These are phyloP conservation scores for Pulveroboletus sp. DNA, from an alignment of 768 basidiomycete genomes.

Conservation along the genomic window DNA sequence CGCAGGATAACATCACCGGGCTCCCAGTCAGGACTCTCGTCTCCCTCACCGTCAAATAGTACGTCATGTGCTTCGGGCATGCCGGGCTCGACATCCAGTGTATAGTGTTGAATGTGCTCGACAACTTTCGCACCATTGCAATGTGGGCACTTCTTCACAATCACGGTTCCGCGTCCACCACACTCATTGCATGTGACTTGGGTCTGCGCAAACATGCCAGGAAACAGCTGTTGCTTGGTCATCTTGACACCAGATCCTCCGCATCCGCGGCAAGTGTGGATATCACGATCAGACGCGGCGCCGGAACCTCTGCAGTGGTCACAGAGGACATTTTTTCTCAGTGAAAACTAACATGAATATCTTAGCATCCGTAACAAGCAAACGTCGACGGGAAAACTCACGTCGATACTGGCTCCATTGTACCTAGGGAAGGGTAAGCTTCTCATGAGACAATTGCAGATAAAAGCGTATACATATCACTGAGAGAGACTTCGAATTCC, in stretches of 20 bases:
- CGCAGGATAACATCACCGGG: conserved; percentile 89
- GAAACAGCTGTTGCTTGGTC: conserved; percentile 88
- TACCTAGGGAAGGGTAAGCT: conserved; percentile 47
- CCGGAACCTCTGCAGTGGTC: conserved; percentile 97
- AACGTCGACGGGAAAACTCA: conserved; percentile 23
- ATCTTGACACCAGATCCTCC: conserved; percentile 82
- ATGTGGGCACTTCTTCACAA: conserved; percentile 74
- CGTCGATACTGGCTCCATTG: conserved; percentile 82
- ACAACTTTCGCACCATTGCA: conserved; percentile 80
- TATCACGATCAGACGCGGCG: conserved; percentile 83
- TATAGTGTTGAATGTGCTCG: conserved; percentile 75
- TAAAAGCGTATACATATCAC: conserved; percentile 62
- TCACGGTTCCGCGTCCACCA: conserved; percentile 74
- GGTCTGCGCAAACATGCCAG: conserved; percentile 91
- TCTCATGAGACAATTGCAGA: background rate
- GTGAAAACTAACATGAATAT: conserved; percentile 64
- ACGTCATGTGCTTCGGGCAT: conserved; percentile 93
- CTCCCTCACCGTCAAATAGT: conserved; percentile 93
- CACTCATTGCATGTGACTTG: conserved; percentile 84
- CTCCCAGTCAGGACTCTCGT: conserved; percentile 95
- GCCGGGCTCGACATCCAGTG: conserved; percentile 80
- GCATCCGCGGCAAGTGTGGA: conserved; percentile 83
- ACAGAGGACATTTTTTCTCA: conserved; percentile 89
- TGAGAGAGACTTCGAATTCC: conserved; percentile 81
- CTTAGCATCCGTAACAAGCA: background rate